Evolutionary conservation across 495 filamentous ascomycete genomes (phyloP), one percentile per base, ranked within the genome.

Genomic region (Tuber brumale): DNA sequence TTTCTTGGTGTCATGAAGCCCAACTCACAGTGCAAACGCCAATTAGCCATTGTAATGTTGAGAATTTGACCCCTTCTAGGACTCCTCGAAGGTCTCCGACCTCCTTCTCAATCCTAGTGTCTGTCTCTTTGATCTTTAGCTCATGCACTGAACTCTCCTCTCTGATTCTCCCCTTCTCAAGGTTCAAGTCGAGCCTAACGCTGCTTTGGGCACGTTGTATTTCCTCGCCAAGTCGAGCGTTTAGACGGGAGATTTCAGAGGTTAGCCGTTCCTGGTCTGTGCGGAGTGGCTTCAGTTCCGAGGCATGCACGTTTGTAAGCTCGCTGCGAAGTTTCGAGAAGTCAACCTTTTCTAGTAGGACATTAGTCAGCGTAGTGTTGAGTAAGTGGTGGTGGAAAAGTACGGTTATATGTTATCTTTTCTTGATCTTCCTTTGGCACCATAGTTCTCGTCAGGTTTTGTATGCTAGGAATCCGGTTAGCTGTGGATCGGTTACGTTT

Each of bases 311-410:
- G 16, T 92, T 92, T 0, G 97, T 89, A 3, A 99, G 89, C 84
- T 99, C 95, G 41, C 93, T 95, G 83, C 95, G 93, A 31, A 98
- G 90, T 86, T 98, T 97, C n/a, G 95, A 93, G 81, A 99, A 98
- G 85, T 99, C 95, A 74, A 99, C 96, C 85, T 98, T 98, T 83
- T 98, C 79, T 81, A 18, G 9, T 27, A 1, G 21, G 57, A 3
- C 10, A 31, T 77, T 71, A 75, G 72, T 73, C 5, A 46, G 19
- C 37, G 23, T 8, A 18, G 69, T 12, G 18, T 9, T 3, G 3
- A 48, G 12, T 51, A 6, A 37, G 3, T 0, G 12, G 39, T 31
- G 23, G 0, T n/a, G 37, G 39, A 41, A 27, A 21, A 14, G 6
- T 44, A 81, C 79, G 96, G 0, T 94, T 97, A 85, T 99, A 99